Evolutionary conservation across 1,284 basidiomycete genomes (phyloP), one percentile per base, ranked within the genome.

Genomic region (Leccinum ambiguum): DNA sequence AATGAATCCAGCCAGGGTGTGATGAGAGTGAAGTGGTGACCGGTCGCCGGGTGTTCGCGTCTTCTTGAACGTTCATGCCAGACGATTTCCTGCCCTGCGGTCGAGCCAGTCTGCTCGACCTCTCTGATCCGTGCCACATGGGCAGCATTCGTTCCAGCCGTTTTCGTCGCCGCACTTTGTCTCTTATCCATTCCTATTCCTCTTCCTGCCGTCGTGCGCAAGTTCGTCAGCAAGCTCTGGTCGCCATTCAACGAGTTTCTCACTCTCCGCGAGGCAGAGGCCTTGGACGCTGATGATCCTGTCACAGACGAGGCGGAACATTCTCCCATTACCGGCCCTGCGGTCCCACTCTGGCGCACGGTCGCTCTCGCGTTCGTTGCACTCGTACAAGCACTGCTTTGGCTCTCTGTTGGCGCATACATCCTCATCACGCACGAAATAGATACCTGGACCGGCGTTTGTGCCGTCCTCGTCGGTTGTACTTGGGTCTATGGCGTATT

Each of bases 311-410:
- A 53, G 23, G 41, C 50, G 0, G 56, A 61, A 3, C 6, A 18
- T 36, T 4, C 26, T 10, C 6, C 21, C n/a, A 60, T 64, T 2
- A 62, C 63, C 2, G 64, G 66, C 16, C 64, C 62, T 14, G 59
- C 64, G 1, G 77, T 79, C 16, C 81, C 84, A 0, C 75, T 87
- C 4, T 88, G 88, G 87, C 82, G 84, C 56, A 85, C 84, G 4
- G 66, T 86, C 45, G 67, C 84, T 8, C 80, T 91, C 21, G 79
- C 81, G 1, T 77, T 80, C 60, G 67, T 81, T n/a, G 78, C 81
- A 4, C 76, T 85, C 63, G 16, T 76, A 3, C 79, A 83, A 64
- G 72, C 79, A 0, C 71, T 84, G 4, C 67, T 74, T 3, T 86
- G 85, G 84, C 67, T 82, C 4, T 76, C 76, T 30, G 69, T 77